phyloP scores from a whole-genome alignment of 129 eudicot species.

The Pittosporum tobira region DNA sequence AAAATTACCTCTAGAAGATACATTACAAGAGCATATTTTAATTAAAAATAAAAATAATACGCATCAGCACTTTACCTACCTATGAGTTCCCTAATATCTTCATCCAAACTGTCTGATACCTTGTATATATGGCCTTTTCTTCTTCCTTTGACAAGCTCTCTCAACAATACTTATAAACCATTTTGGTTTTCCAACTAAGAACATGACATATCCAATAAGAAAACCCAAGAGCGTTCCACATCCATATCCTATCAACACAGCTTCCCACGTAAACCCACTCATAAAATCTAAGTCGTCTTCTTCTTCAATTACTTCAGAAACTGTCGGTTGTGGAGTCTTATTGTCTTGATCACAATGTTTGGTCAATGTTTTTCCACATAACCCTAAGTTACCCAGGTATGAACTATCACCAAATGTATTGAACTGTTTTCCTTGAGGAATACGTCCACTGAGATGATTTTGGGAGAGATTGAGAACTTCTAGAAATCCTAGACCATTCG shows the following conservation, averaged over 20 bases:
- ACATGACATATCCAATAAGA: not conserved
- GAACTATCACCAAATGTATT: not conserved
- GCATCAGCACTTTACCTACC: too few species aligned
- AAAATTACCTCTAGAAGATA: too few species aligned
- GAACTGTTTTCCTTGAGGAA: not conserved
- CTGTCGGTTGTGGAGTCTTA: not conserved
- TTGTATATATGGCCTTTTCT: too few species aligned
- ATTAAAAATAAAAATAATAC: too few species aligned
- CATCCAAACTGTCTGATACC: too few species aligned
- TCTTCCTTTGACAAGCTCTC: too few species aligned
- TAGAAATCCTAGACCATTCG: not conserved
- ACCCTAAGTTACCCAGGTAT: not conserved
- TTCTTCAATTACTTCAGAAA: not conserved
- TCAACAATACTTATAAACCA: too few species aligned
- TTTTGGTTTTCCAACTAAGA: too few species aligned
- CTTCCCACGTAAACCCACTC: conserved; percentile 4
- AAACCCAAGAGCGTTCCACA: not conserved
- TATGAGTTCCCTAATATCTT: too few species aligned
- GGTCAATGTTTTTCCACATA: not conserved
- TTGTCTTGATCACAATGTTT: not conserved
- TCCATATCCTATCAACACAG: conserved; percentile 5
- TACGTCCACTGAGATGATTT: not conserved
- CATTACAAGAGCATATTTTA: too few species aligned
- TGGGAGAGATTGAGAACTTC: not conserved
- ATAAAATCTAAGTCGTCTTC: not conserved